Evolutionary conservation across 345 rosid genomes (phyloP), one percentile per base, ranked within the genome.

Genomic region (Acer campestre): DNA sequence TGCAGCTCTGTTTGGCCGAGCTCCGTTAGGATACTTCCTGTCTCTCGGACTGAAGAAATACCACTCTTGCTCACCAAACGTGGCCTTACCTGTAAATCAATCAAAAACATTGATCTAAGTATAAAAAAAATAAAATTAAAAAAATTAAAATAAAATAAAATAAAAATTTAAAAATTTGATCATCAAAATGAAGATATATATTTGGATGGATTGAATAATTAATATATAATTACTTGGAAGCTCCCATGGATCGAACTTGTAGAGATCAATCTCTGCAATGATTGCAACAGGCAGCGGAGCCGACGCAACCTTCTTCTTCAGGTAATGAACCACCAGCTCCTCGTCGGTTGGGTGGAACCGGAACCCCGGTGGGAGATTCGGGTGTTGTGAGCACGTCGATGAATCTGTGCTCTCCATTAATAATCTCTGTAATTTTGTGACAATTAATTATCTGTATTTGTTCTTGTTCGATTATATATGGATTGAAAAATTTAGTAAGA

Each of bases 201-300:
- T 61, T 61, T 61, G 65, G 29, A 61, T 20, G 12, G 13, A 35
- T 35, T 35, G 38, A 35, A 35, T 6, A 35, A 35, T 35, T 35
- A 22, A 46, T 46, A 46, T 1, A 10, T 3, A 71, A 79, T 67
- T 69, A 85, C 89, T 77, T 20, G 87, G 90, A 3, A 88, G 85
- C 84, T 88, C 89, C 90, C 90, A 88, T 0, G 90, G 90, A 53
- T 85, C 89, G 49, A 84, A 88, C 67, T 88, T 88, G 80, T 88
- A 88, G 0, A 88, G 84, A 80, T 85, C 89, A 65, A 88, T 74
- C 63, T 88, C 90, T 63, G 89, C 86, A 59, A 88, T 88, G 62
- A 88, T 85, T 6, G 87, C 66, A 22, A 88, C 89, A 0, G 90
- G 90, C 6, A 85, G 84, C 3, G 90, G 85, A 69, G 71, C 70